phyloP scores from a whole-genome alignment of 139 green algal species.

The Volvox africanus region DNA sequence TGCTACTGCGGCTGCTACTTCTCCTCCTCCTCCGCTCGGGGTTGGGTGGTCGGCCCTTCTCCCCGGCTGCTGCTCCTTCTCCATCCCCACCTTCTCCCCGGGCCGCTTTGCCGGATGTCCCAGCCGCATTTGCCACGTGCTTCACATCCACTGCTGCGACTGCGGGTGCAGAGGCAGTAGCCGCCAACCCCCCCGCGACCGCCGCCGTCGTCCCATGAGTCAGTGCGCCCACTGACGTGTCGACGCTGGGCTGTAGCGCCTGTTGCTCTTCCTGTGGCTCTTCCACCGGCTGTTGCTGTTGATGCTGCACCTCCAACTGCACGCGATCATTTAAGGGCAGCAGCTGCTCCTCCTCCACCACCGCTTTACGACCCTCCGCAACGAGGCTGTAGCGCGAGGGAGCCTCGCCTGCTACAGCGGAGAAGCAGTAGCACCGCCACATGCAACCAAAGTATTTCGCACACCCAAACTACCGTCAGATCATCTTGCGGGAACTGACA shows the following conservation, averaged over 20 bases:
- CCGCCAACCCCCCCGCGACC: not conserved
- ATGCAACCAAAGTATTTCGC: not conserved
- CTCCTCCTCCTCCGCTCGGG: not conserved
- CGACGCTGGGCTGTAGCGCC: not conserved
- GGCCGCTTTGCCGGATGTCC: not conserved
- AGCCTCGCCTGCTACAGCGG: not conserved
- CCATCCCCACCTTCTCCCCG: not conserved
- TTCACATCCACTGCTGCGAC: not conserved
- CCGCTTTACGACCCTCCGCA: constrained; percentile 36
- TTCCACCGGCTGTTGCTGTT: not conserved
- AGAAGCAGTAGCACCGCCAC: no score
- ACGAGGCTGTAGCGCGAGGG: constrained; percentile 36
- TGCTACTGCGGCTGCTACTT: not conserved
- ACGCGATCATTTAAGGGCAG: not conserved
- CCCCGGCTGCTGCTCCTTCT: not conserved
- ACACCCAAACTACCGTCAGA: not conserved
- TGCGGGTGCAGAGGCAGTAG: not conserved
- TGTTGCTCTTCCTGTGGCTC: not conserved
- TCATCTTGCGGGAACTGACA: not conserved
- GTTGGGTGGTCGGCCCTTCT: not conserved
- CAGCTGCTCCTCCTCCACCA: constrained; percentile 16
- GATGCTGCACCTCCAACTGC: constrained; percentile 6
- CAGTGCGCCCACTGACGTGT: not conserved
- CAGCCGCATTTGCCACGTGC: not conserved
- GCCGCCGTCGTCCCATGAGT: not conserved